Evolutionary conservation across 495 filamentous ascomycete genomes (phyloP), one percentile per base, ranked within the genome.

Genomic region (Hyaloscypha hepaticicola): DNA sequence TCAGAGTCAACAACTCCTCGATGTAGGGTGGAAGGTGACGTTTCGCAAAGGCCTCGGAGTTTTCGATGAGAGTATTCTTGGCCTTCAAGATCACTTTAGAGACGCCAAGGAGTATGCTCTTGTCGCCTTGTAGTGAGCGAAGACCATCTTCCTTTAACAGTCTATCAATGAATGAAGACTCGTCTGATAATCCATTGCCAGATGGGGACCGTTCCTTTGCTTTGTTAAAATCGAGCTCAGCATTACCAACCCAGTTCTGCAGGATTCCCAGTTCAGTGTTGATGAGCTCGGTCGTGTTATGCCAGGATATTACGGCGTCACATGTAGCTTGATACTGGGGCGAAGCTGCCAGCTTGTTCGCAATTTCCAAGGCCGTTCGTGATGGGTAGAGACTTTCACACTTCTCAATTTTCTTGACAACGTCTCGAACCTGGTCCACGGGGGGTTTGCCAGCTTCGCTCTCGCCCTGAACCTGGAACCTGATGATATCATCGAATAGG

Each of bases 281-380:
- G 79, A 99, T 98, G 69, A 98, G 87, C 72, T 93, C 86, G n/a
- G 94, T 98, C 49, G 93, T 97, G 74, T 97, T 98, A 76, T 96
- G 88, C 95, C 95, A 99, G 0, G 96, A 86, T 62, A 96, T 88
- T 60, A 99, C 85, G 31, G 95, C 87, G 66, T 94, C 91, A 69
- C 88, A 92, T 45, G 90, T 93, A 51, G 92, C 85, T 55, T 81
- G 78, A 73, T 91, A 98, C 26, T 87, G 82, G 5, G 83, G 79
- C 7, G 93, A 96, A 9, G 84, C 88, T 24, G 87, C 86, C 49
- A 87, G 79, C 16, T 90, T 88, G 68, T 96, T 86, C 16, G 87
- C 88, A 19, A 72, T 70, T 67, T 88, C 86, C 69, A 99, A 82
- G 27, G 89, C 86, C 41, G 82, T 82, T 66, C 84, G 84, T 4